Evolutionary conservation across 108 stramenopile genomes (phyloP).

Genomic region (Nitzschia sp.): DNA sequence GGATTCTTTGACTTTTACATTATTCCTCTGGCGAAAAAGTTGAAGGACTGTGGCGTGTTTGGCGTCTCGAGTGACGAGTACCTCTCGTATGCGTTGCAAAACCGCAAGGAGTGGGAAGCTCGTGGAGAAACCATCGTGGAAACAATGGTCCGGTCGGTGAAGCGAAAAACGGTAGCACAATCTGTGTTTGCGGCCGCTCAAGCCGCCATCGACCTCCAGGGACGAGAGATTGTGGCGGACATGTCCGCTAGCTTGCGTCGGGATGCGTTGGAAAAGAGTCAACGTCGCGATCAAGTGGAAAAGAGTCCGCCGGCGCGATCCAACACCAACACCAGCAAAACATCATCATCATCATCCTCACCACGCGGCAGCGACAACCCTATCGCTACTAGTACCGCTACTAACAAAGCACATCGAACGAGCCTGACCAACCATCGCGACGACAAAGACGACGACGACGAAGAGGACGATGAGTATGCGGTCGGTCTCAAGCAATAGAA

Average conservation of each 20-base stretch:
- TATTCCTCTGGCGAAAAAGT: background rate
- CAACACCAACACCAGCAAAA: too few relatives aligned
- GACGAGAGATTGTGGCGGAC: background rate
- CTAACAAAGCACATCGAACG: too few relatives aligned
- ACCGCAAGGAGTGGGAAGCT: constrained; percentile 13
- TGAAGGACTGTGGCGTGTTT: constrained; percentile 7
- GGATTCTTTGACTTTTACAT: constrained; percentile 8
- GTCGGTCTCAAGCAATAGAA: too few relatives aligned
- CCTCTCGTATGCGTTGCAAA: background rate
- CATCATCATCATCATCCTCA: too few relatives aligned
- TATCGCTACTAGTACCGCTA: too few relatives aligned
- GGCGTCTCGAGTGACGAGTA: constrained; percentile 5
- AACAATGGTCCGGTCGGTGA: background rate
- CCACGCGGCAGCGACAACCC: too few relatives aligned
- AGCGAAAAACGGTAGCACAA: background rate
- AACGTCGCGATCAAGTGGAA: too few relatives aligned
- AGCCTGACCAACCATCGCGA: too few relatives aligned
- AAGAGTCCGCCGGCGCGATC: too few relatives aligned
- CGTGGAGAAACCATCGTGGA: constrained; percentile 14
- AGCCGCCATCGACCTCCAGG: background rate
- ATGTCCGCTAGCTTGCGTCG: background rate
- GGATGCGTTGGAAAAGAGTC: too few relatives aligned
- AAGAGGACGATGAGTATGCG: too few relatives aligned
- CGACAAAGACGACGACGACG: too few relatives aligned
- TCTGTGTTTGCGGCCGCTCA: background rate